Evolutionary conservation across 306 rosid species (phyloP).

Genomic region (Hippophae tibetana): DNA sequence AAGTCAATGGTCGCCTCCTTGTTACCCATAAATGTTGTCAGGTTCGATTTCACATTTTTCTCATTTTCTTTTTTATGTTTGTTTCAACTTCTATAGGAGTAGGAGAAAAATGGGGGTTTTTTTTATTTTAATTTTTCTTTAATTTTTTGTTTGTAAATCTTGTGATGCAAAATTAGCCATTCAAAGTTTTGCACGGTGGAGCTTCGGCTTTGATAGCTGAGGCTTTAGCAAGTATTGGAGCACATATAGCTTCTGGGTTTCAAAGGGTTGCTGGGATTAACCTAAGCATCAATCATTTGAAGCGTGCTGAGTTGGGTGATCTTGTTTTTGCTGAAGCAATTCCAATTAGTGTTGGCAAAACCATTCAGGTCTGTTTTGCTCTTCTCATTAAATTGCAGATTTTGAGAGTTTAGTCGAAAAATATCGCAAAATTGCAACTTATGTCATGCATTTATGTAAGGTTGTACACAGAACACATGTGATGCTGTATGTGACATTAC

Average conservation of each 20-base stretch:
- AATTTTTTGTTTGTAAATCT: too few species aligned
- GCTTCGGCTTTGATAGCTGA: slow-evolving; percentile 88
- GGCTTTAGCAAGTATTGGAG: slow-evolving; percentile 61
- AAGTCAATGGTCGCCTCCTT: slow-evolving; percentile 55
- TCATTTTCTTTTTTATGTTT: not conserved
- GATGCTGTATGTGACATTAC: too few species aligned
- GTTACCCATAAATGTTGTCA: slow-evolving; percentile 61
- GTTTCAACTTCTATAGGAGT: not conserved
- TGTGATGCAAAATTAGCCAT: slow-evolving; percentile 40
- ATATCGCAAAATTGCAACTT: too few species aligned
- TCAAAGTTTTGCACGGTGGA: slow-evolving; percentile 95
- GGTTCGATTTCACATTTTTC: slow-evolving; percentile 24
- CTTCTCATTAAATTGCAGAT: too few species aligned
- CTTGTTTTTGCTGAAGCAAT: slow-evolving; percentile 55
- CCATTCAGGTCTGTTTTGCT: slow-evolving; percentile 46
- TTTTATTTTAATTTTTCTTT: too few species aligned
- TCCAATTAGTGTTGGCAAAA: slow-evolving; percentile 56
- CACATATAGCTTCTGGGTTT: slow-evolving; percentile 65
- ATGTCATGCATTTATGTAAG: too few species aligned
- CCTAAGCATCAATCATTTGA: slow-evolving; percentile 77
- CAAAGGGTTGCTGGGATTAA: slow-evolving; percentile 84
- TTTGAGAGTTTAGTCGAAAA: too few species aligned
- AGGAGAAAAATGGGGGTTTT: too few species aligned
- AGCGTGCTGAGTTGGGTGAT: slow-evolving; percentile 61
- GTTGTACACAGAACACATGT: too few species aligned